Evolutionary conservation across 805 yeast genomes (phyloP), one percentile per base, ranked within the genome.

Genomic region (Nakazawaea sp.): DNA sequence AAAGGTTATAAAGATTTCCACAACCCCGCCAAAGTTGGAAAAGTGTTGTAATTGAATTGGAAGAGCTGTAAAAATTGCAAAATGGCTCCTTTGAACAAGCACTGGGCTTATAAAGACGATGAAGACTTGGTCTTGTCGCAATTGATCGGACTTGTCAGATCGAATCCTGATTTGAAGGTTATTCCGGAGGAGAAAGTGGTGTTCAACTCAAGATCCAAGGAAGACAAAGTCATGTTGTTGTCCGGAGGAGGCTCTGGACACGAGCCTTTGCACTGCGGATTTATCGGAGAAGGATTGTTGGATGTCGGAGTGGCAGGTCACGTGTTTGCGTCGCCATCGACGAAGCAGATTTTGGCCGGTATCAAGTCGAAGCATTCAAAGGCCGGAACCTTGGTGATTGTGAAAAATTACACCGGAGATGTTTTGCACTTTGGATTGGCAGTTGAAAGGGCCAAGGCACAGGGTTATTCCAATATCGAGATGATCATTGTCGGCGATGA

Each of bases 331-430:
- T 86, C 96, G 11, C 97, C 97, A 3, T 75, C 88, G n/a, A 86
- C 96, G 1, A 83, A 79, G 50, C 97, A 89, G 59, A 84, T 89
- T 47, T 64, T 66, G 55, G 72, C 83, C 9, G 87, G 82, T 1
- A 59, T 88, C 36, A 75, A 75, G 45, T 80, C 87, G 10, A 58
- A 56, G 23, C 67, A 68, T 23, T 55, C 72, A 5, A 49, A 65
- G 7, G 69, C 70, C 42, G 96, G 96, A 20, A 79, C 86, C 5
- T 59, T 89, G 36, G 62, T 89, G 27, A 73, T 89, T 33, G 94
- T 86, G 30, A 89, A 89, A 61, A 89, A 90, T 60, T 89, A 89
- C 60, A 89, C 97, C 4, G 97, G 97, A 23, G 97, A 89, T 60
- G 80, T 90, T 13, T 62, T 89, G 38, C 96, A 89, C 59, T 89